Evolutionary conservation across 257 asterid species (phyloP).

Genomic region (Capsicum chinense): DNA sequence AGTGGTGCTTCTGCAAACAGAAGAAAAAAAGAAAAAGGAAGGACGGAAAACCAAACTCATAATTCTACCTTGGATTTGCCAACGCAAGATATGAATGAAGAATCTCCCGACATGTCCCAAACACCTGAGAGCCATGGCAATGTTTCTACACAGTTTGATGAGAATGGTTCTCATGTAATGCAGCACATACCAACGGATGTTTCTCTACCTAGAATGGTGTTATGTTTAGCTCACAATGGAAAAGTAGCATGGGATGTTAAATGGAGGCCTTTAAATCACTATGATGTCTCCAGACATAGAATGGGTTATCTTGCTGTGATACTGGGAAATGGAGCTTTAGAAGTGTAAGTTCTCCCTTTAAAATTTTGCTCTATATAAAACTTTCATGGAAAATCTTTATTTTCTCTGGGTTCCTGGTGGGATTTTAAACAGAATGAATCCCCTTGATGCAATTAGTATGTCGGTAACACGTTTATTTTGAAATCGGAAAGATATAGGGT

Average conservation of each 20-base stretch:
- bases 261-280: conserved; percentile 73
- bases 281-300: conserved; percentile 55
- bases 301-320: conserved; percentile 95
- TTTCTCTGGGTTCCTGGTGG: conserved; percentile 14
- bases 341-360: conserved; percentile 70
- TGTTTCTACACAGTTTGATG: conserved; percentile 21
- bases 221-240: conserved; percentile 93
- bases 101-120: conserved; percentile 33
- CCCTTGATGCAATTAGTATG: conserved; percentile 4
- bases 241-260: conserved; percentile 93
- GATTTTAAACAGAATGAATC: conserved; percentile 26
- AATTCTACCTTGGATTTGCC: conserved; percentile 36
- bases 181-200: conserved; percentile 56
- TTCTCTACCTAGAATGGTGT: conserved; percentile 81
- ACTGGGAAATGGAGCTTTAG: conserved; percentile 92
- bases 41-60: conserved; percentile 35
- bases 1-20: conserved; percentile 32
- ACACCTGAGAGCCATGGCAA: conserved; percentile 34
- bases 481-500: not conserved
- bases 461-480: not conserved
- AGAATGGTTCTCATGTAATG: conserved; percentile 26
- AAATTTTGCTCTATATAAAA: not conserved
- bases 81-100: conserved; percentile 40
- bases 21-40: conserved; percentile 41
- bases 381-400: not conserved